Percentiles rank a stretch among this genome's conserved stretches.
Evolutionary conservation across 768 basidiomycete genomes (phyloP).

Genomic region (Rubroboletus satanas): DNA sequence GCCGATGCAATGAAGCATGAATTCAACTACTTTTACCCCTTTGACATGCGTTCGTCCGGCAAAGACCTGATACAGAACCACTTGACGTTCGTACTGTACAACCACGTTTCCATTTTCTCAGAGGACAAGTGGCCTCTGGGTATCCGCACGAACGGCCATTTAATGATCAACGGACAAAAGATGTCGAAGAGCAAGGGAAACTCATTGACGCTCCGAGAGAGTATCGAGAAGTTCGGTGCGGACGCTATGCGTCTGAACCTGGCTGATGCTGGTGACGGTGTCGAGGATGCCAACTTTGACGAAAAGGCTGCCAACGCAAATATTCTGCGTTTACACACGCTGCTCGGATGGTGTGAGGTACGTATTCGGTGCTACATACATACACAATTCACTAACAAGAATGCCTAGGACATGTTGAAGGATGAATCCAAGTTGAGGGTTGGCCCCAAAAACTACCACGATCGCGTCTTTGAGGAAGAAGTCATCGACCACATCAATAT

Average conservation of each 20-base stretch:
- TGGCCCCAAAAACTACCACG: conserved; percentile 77
- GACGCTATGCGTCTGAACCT: conserved; percentile 89
- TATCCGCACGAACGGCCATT: conserved; percentile 93
- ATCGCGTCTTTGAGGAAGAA: conserved; percentile 87
- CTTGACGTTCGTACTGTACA: conserved; percentile 90
- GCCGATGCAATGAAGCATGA: conserved; percentile 83
- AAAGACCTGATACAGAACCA: conserved; percentile 97
- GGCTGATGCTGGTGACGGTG: conserved; percentile 95
- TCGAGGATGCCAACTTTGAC: conserved; percentile 99
- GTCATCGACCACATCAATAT: conserved; percentile 80
- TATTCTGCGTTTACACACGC: conserved; percentile 87
- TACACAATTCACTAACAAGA: neutral
- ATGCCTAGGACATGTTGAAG: conserved; percentile 71
- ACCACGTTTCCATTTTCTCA: conserved; percentile 90
- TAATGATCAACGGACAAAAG: conserved; percentile 97
- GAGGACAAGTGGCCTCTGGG: conserved; percentile 85
- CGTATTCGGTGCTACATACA: conserved; percentile 15
- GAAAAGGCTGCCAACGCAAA: conserved; percentile 97
- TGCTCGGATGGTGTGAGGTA: conserved; percentile 90
- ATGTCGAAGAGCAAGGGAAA: conserved; percentile 99
- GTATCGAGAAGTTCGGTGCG: conserved; percentile 92
- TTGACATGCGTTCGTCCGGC: conserved; percentile 96
- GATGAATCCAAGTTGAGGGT: conserved; percentile 67
- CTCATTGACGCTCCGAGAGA: conserved; percentile 84
- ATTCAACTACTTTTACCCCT: conserved; percentile 96